Base-by-base conservation (phyloP, 208 protist genomes). In the Phytomonas sp. region DNA sequence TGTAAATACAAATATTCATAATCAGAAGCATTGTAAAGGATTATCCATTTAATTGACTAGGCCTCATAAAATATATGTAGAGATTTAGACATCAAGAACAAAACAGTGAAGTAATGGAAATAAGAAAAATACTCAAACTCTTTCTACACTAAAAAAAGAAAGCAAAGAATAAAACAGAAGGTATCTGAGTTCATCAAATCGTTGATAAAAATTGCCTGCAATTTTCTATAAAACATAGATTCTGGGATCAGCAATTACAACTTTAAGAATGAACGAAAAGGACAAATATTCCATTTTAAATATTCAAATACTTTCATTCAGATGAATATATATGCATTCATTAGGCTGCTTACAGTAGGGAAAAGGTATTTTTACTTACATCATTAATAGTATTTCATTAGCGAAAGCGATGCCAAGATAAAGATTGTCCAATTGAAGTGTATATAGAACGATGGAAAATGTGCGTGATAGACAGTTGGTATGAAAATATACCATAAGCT, bases 241-340 rank as follows among this genome's bases (percentile, higher is more conserved):
- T 62, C 59, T 62, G 29, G 29, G 34, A 37, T 37, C 34, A 37
- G 8, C 59, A 34, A 62, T 30, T 62, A 26, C 23, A 45, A 70
- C 36, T 32, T 59, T 42, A 70, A 52, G 29, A 36, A 34, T 40
- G 42, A 71, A 76, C 42, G 33, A 69, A 68, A 49, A 26, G 19
- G 16, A 73, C 29, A 56, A 26, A 31, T 19, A 23, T 66, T n/a
- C 4, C 60, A 68, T 19, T 72, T 67, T 12, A 3, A 11, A 65
- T n/a, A 29, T 36, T 29, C 34, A 67, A 14, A 7, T 10, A 34
- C 26, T 33, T 59, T 61, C 37, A 67, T 52, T 29, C 3, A 29
- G 3, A 70, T 70, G 66, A 64, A 70, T 70, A 70, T 70, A 70
- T 70, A 70, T 62, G 34, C 34, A 37, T 37, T 37, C 34, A 37